Percentiles rank a stretch among this genome's conserved stretches.
phyloP scores from a whole-genome alignment of 202 grass and related monocot genomes.

The Cymbopogon flexuosus region DNA sequence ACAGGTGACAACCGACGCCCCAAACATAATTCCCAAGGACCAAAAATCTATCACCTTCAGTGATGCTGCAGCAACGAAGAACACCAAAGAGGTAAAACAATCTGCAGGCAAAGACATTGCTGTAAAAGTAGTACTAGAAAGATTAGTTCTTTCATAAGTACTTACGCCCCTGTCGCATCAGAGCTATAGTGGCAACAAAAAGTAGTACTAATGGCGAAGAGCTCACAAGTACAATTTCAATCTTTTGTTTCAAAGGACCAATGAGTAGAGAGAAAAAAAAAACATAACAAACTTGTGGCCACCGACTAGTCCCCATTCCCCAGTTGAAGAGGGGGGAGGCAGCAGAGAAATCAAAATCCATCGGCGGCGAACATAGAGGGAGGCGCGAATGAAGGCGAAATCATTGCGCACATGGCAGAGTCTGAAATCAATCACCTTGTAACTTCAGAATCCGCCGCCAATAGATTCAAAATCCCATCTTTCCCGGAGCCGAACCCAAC shows the following conservation, averaged over 20 bases:
- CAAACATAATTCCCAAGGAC: neutral
- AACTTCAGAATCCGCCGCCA: neutral
- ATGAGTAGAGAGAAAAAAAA: neutral
- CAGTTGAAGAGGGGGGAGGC: neutral
- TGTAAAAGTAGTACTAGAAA: neutral
- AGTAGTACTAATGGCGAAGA: neutral
- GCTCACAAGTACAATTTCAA: neutral
- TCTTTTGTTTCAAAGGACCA: no score
- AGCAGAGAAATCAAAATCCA: constrained; percentile 12
- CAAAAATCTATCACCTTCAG: neutral
- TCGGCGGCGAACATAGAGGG: neutral
- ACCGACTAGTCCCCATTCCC: constrained; percentile 3
- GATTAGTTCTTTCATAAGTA: neutral
- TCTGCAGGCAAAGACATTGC: neutral
- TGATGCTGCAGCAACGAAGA: neutral
- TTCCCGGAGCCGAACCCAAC: neutral
- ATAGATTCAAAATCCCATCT: constrained; percentile 1
- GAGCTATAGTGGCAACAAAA: neutral
- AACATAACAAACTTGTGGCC: neutral
- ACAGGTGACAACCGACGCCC: neutral
- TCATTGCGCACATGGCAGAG: neutral
- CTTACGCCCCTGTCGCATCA: neutral
- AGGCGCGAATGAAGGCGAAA: no score
- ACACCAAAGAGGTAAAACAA: neutral
- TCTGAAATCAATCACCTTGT: neutral